A percentile compares a stretch with the other conserved stretches of the same genome.
phyloP scores from a whole-genome alignment of 129 eudicot species.

The Artemisia argyi region DNA sequence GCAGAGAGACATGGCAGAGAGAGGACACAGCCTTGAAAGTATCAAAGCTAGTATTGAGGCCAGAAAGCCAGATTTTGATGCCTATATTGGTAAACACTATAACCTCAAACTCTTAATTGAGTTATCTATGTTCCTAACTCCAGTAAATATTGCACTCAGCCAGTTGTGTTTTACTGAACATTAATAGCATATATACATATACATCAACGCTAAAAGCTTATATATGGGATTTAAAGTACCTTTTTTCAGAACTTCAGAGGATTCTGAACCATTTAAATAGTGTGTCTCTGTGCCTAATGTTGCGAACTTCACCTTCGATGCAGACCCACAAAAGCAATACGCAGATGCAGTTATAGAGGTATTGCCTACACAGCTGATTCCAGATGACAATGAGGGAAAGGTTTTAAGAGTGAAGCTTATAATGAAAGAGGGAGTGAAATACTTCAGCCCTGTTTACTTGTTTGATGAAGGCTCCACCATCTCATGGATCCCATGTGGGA shows the following conservation, averaged over 20 bases:
- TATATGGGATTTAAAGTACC: conserved; percentile 15
- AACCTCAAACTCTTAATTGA: conserved; percentile 8
- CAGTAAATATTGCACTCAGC: neutral
- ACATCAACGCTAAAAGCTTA: conserved; percentile 3
- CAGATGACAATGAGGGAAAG: conserved; percentile 91
- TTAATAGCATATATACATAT: conserved; percentile 6
- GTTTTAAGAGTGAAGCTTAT: conserved; percentile 88
- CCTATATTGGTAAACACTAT: conserved; percentile 69
- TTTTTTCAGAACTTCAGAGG: conserved; percentile 2
- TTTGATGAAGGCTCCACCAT: conserved; percentile 96
- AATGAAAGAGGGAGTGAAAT: conserved; percentile 91
- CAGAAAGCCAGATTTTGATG: conserved; percentile 97
- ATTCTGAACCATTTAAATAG: neutral
- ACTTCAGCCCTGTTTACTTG: conserved; percentile 88
- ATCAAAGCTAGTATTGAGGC: conserved; percentile 99
- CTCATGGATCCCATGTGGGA: conserved; percentile 96
- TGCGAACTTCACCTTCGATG: conserved; percentile 4
- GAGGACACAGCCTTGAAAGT: conserved; percentile 99
- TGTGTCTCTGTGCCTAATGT: neutral
- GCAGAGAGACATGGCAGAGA: conserved; percentile 99
- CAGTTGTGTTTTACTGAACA: neutral
- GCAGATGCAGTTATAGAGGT: conserved; percentile 98
- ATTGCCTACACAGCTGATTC: conserved; percentile 89
- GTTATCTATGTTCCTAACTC: neutral
- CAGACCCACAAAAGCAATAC: conserved; percentile 97